A percentile compares a stretch with the other conserved stretches of the same genome.
These are phyloP conservation scores for Exophiala lecanii-corni DNA, from an alignment of 2,329 filamentous ascomycete species.

Conservation along the genomic window DNA sequence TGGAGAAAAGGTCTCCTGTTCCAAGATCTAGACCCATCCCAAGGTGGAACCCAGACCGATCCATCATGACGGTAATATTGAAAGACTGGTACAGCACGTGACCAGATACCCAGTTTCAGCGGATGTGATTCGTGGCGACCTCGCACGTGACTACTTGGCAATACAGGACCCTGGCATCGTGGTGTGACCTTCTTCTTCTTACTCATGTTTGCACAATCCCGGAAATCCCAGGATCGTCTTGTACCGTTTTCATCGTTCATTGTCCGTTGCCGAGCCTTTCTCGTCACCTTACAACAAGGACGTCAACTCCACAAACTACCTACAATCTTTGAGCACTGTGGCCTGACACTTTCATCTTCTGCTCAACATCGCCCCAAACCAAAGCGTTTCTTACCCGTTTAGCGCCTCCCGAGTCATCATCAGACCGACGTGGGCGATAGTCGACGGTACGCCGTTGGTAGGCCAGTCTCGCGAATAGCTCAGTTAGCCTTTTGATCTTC, in stretches of 20 bases:
- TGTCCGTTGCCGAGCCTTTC: too few relatives aligned
- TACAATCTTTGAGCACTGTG: slow-evolving; percentile 15
- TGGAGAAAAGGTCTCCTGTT: slow-evolving; percentile 15
- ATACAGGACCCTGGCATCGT: slow-evolving; percentile 14
- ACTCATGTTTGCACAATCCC: slow-evolving; percentile 4
- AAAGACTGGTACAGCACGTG: slow-evolving; percentile 11
- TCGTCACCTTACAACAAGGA: slow-evolving; percentile 17
- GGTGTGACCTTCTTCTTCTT: slow-evolving; percentile 16
- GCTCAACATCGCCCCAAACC: slow-evolving; percentile 11
- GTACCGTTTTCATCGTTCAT: too few relatives aligned
- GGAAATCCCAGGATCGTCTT: background rate
- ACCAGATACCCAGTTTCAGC: background rate
- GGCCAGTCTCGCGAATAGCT: too few relatives aligned
- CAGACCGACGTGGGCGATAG: too few relatives aligned
- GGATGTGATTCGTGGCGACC: too few relatives aligned
- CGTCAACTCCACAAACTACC: slow-evolving; percentile 15
- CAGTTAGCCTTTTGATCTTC: too few relatives aligned
- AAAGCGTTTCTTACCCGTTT: background rate
- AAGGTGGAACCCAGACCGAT: slow-evolving; percentile 8
- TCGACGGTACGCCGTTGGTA: too few relatives aligned
- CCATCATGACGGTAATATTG: slow-evolving; percentile 1
- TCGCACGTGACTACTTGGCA: slow-evolving; percentile 5
- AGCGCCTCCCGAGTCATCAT: slow-evolving; percentile 82
- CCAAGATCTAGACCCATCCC: slow-evolving; percentile 9
- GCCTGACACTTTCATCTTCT: slow-evolving; percentile 18